These are phyloP conservation scores for Eremochloa ophiuroides DNA, from an alignment of 176 grass and related monocot genomes.

Conservation along the genomic window DNA sequence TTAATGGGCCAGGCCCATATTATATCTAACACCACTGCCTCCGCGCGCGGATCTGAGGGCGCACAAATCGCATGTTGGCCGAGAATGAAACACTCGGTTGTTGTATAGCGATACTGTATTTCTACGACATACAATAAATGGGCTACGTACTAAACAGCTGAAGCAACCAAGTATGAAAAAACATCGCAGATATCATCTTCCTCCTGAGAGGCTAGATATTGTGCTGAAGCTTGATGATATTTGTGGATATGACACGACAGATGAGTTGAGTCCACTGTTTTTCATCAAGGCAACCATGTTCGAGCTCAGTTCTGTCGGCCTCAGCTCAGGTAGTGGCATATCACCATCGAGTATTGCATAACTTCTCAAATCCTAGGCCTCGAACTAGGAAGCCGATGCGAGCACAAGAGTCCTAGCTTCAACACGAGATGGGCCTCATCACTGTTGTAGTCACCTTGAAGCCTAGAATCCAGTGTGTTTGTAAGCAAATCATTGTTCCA, in stretches of 20 bases:
- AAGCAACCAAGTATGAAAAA: background rate
- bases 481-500: background rate
- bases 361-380: constrained; percentile 31
- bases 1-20: too few species aligned
- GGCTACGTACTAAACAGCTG: background rate
- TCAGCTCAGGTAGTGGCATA: constrained; percentile 8
- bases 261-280: background rate
- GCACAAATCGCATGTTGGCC: too few species aligned
- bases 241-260: background rate
- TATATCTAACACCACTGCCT: too few species aligned
- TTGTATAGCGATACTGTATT: too few species aligned
- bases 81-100: too few species aligned
- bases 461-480: background rate
- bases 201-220: background rate
- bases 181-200: background rate
- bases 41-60: too few species aligned
- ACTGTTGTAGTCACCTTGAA: background rate
- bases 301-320: background rate
- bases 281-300: background rate
- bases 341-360: constrained; percentile 24
- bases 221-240: background rate
- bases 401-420: constrained; percentile 30
- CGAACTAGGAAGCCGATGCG: background rate
- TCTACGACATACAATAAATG: background rate
- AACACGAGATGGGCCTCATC: constrained; percentile 23